phyloP scores from a whole-genome alignment of 768 basidiomycete genomes.

The Suillus cothurnatus region DNA sequence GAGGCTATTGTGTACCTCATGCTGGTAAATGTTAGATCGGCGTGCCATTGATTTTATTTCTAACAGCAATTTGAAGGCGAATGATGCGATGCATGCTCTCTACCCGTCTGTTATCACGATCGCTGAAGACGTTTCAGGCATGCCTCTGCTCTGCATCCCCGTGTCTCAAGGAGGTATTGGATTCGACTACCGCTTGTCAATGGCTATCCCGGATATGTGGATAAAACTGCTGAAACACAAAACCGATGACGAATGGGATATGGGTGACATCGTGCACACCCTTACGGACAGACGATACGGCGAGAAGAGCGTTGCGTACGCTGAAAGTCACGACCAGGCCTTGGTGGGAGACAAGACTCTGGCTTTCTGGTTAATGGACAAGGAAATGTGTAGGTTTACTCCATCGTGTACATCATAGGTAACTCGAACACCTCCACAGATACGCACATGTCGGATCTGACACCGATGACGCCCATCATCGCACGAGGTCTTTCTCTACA shows the following conservation, averaged over 20 bases:
- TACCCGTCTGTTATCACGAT: conserved; percentile 87
- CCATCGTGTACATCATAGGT: background rate
- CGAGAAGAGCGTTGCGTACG: conserved; percentile 91
- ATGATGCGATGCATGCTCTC: conserved; percentile 81
- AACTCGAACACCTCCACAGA: conserved; percentile 45
- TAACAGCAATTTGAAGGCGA: conserved; percentile 65
- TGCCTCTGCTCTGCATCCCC: conserved; percentile 90
- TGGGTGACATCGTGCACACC: conserved; percentile 85
- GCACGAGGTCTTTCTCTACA: conserved; percentile 90
- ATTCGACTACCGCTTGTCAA: conserved; percentile 97
- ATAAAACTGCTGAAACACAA: conserved; percentile 98
- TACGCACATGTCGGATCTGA: conserved; percentile 91
- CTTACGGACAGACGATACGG: conserved; percentile 86
- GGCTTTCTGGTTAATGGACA: conserved; percentile 99
- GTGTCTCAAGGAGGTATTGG: conserved; percentile 86
- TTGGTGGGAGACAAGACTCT: conserved; percentile 98
- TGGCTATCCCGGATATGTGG: conserved; percentile 99
- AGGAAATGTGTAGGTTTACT: conserved; percentile 89
- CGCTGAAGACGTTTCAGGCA: conserved; percentile 98
- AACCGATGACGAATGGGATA: conserved; percentile 84
- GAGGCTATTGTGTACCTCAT: conserved; percentile 96
- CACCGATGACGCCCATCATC: conserved; percentile 80
- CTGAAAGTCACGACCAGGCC: conserved; percentile 97
- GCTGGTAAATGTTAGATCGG: conserved; percentile 63
- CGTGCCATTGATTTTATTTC: background rate